Base-by-base conservation (phyloP, 2,329 filamentous ascomycete genomes). In the Aspergillus aculeatus region DNA sequence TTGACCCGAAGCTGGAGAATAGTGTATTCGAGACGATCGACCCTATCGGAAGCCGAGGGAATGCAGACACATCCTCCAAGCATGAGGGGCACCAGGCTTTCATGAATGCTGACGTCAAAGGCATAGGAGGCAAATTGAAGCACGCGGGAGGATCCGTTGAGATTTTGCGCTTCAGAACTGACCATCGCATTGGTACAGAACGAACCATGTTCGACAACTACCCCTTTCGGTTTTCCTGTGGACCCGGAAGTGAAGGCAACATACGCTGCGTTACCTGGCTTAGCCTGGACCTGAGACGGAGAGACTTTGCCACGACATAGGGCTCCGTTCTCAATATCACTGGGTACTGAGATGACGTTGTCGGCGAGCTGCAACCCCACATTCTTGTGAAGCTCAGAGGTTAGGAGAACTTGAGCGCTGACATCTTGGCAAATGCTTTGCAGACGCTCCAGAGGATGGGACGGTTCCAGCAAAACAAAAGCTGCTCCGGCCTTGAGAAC, bases 161-260 rank as follows among this genome's bases (percentile, higher is more conserved):
- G 21, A n/a, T 41, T 31, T n/a, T 41, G 29, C 7, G 32, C n/a
- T 23, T 21, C 21, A 3, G 60, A 56, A 41, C 62, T 58, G 2
- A 53, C 54, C 19, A 63, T 10, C 7, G 61, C 31, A 47, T 57
- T 65, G 9, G 62, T 47, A 2, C 31, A 55, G 55, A 47, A 62
- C 3, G 58, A 60, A 5, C 60, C 59, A 14, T 50, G 60, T 11
- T 61, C 56, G 2, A 58, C 11, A n/a, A 57, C 31, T 21, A 57
- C 31, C 12, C 55, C 55, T 48, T 57, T 57, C 1, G 55, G 55
- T 16, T 29, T 16, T 2, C 55, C 55, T 21, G 55, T 66, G n/a
- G 81, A 81, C 0, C 82, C 81, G 4, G 81, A 81, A 2, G 80
- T 81, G 63, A 87, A 84, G 10, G 88, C 78, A 2, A 85, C 77